Base-by-base conservation (phyloP, 345 rosid species). In the Sonneratia alba region DNA sequence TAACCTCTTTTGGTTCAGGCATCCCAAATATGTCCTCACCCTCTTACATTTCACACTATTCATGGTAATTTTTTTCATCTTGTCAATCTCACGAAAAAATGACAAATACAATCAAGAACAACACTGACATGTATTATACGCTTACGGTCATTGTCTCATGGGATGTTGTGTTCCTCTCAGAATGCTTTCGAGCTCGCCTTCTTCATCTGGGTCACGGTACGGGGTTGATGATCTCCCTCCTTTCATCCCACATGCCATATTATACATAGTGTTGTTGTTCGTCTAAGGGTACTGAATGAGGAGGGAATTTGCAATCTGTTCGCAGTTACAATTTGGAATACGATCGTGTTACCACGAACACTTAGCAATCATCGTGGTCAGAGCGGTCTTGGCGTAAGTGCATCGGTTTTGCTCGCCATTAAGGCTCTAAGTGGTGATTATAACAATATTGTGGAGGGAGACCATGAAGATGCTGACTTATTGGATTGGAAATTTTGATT, bases 161-260 rank as follows among this genome's bases (percentile, higher is more conserved):
- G 19, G 4, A n/a, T 34, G 21, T 13, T 51, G 7, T 48, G 19
- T 66, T 34, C 7, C 42, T 72, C 74, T 42, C 88, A 92, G 96
- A 92, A 92, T 67, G 89, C 97, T 32, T 92, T 92, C 73, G 91
- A 90, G 81, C 59, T 84, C 37, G 87, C 91, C 32, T 86, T 90
- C 77, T 86, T 92, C 69, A 40, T 82, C 19, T 92, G 93, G 93
- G 80, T 84, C 78, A 80, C 90, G 86, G 98, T 90, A 85, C 38
- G 83, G 24, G 32, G 32, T 27, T 27, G 32, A 27, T 27, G 32
- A 42, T 42, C 45, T 42, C 3, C 2, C 45, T 42, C 10, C 45
- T 42, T 42, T 42, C 45, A 4, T 42, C 45, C 45, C 45, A 42
- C 10, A 42, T 42, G 45, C 7, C 45, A 42, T 42, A 4, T 9